phyloP scores from a whole-genome alignment of 2,329 filamentous ascomycete species.

The Waltergamsia citrina region DNA sequence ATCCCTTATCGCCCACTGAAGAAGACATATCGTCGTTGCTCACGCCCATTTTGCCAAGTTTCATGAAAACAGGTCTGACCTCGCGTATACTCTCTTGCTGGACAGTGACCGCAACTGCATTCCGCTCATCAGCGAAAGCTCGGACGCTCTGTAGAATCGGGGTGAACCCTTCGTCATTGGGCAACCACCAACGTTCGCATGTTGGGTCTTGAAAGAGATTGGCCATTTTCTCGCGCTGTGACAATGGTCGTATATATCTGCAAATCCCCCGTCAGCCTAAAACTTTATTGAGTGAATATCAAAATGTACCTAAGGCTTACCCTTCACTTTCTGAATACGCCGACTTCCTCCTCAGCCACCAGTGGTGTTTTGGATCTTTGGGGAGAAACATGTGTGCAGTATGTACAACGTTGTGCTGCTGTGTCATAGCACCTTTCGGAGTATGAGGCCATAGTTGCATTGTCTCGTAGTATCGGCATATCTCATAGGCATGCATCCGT shows the following conservation, averaged over 20 bases:
- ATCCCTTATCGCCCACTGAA: background rate
- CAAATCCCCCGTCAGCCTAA: too few relatives aligned
- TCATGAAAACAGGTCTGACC: constrained; percentile 64
- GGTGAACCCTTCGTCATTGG: constrained; percentile 67
- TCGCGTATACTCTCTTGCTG: constrained; percentile 61
- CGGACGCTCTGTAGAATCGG: constrained; percentile 68
- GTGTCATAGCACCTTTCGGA: constrained; percentile 60
- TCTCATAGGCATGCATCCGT: constrained; percentile 52
- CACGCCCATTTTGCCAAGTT: constrained; percentile 28
- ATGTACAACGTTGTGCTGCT: constrained; percentile 66
- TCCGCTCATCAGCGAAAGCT: constrained; percentile 72
- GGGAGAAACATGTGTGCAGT: constrained; percentile 76
- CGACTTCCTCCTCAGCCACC: constrained; percentile 75
- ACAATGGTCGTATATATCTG: constrained; percentile 76
- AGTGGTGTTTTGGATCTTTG: constrained; percentile 58
- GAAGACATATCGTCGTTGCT: background rate
- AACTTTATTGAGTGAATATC: too few relatives aligned
- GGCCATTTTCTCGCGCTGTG: constrained; percentile 66
- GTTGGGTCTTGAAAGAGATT: constrained; percentile 63
- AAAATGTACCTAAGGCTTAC: too few relatives aligned
- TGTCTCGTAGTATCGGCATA: constrained; percentile 72
- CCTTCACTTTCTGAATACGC: constrained; percentile 69
- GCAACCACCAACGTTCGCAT: constrained; percentile 81
- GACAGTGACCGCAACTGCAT: constrained; percentile 45
- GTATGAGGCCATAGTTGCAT: constrained; percentile 63